These are phyloP conservation scores for Medicago lupulina DNA, from an alignment of 306 rosid species.

Conservation along the genomic window DNA sequence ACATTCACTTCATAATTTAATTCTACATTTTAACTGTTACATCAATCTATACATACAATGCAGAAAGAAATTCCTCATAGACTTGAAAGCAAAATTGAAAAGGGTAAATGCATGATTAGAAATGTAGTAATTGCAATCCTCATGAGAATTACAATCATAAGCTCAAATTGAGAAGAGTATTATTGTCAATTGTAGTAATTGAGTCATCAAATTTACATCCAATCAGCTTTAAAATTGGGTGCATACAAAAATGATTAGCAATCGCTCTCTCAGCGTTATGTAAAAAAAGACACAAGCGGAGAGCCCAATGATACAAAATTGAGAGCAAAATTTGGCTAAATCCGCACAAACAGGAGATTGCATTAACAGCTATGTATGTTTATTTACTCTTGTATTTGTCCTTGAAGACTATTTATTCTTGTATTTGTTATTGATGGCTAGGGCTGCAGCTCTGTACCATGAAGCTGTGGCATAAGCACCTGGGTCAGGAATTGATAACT, in stretches of 20 bases:
- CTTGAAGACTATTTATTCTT: slow-evolving; percentile 37
- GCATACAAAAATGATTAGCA: slow-evolving; percentile 23
- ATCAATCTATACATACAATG: neutral
- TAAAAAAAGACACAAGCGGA: slow-evolving; percentile 69
- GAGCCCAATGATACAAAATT: slow-evolving; percentile 58
- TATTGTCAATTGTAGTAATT: slow-evolving; percentile 42
- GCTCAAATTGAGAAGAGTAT: slow-evolving; percentile 35
- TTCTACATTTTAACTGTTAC: neutral
- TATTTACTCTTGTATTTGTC: slow-evolving; percentile 32
- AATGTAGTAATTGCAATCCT: too few relatives aligned
- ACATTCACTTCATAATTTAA: neutral
- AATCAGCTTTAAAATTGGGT: slow-evolving; percentile 33
- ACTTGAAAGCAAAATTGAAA: too few relatives aligned
- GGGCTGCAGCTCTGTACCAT: slow-evolving; percentile 92
- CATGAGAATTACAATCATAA: slow-evolving; percentile 23
- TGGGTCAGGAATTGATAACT: slow-evolving; percentile 85
- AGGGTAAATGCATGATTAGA: too few relatives aligned
- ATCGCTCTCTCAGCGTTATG: slow-evolving; percentile 78
- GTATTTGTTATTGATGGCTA: slow-evolving; percentile 59
- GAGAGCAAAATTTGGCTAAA: slow-evolving; percentile 53
- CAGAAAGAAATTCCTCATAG: neutral
- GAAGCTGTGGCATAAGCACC: slow-evolving; percentile 96
- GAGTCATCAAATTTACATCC: slow-evolving; percentile 50
- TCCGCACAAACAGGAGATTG: slow-evolving; percentile 53
- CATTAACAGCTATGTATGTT: slow-evolving; percentile 17